phyloP scores from a whole-genome alignment of 345 rosid species.

The Sonneratia caseolaris region DNA sequence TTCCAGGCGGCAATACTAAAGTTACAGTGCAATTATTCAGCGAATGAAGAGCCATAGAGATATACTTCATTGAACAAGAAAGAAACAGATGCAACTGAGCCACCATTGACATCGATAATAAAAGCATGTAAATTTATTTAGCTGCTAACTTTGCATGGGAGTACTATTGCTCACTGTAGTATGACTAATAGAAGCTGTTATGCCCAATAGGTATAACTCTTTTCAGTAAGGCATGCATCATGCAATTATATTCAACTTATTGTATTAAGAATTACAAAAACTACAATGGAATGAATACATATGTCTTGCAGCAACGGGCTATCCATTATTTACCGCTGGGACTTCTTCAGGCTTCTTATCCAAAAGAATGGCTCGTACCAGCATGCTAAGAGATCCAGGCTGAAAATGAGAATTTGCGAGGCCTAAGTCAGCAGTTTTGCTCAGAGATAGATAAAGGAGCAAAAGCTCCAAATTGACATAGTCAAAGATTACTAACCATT shows the following conservation, averaged over 20 bases:
- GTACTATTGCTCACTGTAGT: not conserved
- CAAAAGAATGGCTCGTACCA: slow-evolving; percentile 60
- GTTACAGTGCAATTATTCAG: not conserved
- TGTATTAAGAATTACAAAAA: not conserved
- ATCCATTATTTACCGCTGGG: slow-evolving; percentile 43
- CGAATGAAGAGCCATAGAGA: not conserved
- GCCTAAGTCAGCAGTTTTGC: not conserved
- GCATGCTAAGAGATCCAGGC: slow-evolving; percentile 54
- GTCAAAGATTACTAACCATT: slow-evolving; percentile 47
- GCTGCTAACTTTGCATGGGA: not conserved
- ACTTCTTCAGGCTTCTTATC: slow-evolving; percentile 85
- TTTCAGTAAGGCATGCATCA: not conserved
- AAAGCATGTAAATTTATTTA: not conserved
- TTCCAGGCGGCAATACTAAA: not conserved
- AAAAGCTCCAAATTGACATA: not conserved
- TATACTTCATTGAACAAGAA: not conserved
- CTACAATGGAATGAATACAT: not conserved
- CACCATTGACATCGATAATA: not conserved
- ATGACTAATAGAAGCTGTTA: not conserved
- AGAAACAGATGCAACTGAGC: not conserved
- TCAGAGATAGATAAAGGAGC: not conserved
- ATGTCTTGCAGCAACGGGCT: not conserved
- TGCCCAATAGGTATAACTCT: not conserved
- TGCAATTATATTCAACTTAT: not conserved
- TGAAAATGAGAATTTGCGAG: not conserved